Evolutionary conservation across 306 rosid genomes (phyloP), one percentile per base, ranked within the genome.

Genomic region (Casuarina equisetifolia): DNA sequence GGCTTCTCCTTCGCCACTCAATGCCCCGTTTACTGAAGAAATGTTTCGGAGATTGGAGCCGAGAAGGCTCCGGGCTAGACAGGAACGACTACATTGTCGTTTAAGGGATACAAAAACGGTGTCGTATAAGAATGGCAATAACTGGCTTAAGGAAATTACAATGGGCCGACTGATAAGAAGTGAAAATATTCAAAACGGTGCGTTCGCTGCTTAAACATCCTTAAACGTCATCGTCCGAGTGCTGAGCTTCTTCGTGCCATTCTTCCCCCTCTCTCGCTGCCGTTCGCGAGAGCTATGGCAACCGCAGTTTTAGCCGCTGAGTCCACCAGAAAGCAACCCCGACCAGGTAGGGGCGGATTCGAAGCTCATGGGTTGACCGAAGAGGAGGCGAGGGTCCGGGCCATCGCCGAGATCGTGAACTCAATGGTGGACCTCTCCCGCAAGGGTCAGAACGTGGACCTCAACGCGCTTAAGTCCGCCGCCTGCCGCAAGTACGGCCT

Each of bases 401-500:
- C 99, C 38, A 95, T 95, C 8, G 87, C 97, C 40, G 97, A 95
- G 86, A 95, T 95, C 76, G 97, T 95, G 0, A 86, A 78, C 58
- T 92, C 99, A 49, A 95, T 92, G 99, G 91, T 92, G 49, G 97
- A 91, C 61, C 92, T 92, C 77, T 95, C 97, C 5, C 97, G 93
- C 19, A 85, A 83, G 40, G 99, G 97, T 69, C 85, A 92, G 45
- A 90, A 84, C 81, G 97, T 95, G 80, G 97, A 95, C 82, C 91
- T 95, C 43, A 95, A 95, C 69, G 90, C 96, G 4, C 91, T 95
- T 46, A 92, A 95, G 64, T 91, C 99, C 82, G 81, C 94, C 6
- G 99, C 96, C 17, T 95, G 97, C 86, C 96, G 99, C 42, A 95
- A 95, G 84, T 95, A 92, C 70, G 99, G 99, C 51, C 97, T 95